Percentiles rank a stretch among this genome's conserved stretches.
Conservation (phyloP, 2,329 filamentous ascomycete genomes). For the Thermoascus crustaceus region DNA sequence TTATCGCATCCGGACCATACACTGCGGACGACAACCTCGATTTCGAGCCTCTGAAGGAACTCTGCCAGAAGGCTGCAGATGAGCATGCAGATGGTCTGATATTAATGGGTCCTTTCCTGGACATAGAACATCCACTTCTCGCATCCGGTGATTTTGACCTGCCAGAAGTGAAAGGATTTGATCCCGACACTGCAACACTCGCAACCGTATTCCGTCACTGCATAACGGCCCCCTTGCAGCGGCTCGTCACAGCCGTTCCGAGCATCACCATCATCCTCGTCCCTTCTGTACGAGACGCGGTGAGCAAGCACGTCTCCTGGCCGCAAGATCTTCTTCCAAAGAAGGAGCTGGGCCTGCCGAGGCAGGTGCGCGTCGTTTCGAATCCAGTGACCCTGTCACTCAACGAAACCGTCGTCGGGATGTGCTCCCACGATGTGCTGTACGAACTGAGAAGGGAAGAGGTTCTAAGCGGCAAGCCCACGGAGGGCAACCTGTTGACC, state of each 20-base stretch:
- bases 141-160: slow-evolving; percentile 72
- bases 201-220: slow-evolving; percentile 74
- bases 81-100: slow-evolving; percentile 70
- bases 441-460: slow-evolving; percentile 75
- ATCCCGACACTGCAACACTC: slow-evolving; percentile 73
- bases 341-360: slow-evolving; percentile 71
- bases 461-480: slow-evolving; percentile 48
- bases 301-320: slow-evolving; percentile 80
- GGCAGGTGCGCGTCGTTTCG: slow-evolving; percentile 66
- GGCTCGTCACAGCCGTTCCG: slow-evolving; percentile 62
- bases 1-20: slow-evolving; percentile 80
- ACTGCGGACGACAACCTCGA: slow-evolving; percentile 87
- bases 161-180: slow-evolving; percentile 55
- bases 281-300: slow-evolving; percentile 73
- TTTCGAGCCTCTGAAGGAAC: slow-evolving; percentile 74
- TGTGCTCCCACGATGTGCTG: slow-evolving; percentile 76
- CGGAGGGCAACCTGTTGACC: slow-evolving; percentile 55
- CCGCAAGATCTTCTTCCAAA: slow-evolving; percentile 64
- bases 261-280: slow-evolving; percentile 72
- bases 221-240: slow-evolving; percentile 64
- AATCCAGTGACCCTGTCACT: slow-evolving; percentile 85
- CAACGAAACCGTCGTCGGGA: slow-evolving; percentile 76
- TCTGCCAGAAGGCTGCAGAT: slow-evolving; percentile 70
- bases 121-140: slow-evolving; percentile 81
- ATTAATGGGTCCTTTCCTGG: slow-evolving; percentile 79